phyloP scores from a whole-genome alignment of 768 basidiomycete species.

The Tulasnella calospora region DNA sequence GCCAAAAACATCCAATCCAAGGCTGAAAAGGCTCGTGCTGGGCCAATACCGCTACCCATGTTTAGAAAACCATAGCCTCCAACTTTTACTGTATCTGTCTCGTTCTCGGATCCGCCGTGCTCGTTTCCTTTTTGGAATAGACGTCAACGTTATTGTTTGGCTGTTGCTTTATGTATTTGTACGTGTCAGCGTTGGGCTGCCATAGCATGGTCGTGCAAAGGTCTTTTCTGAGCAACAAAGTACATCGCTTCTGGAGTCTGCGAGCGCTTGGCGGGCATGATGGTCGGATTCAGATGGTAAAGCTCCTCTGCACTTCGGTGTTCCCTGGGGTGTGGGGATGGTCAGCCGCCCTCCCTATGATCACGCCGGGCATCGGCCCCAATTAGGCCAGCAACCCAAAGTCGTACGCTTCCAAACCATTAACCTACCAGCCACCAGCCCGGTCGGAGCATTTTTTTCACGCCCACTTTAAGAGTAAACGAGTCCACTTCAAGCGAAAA shows the following conservation, averaged over 20 bases:
- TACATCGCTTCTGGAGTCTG: background rate
- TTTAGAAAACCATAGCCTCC: slow-evolving; percentile 28
- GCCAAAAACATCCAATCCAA: slow-evolving; percentile 93
- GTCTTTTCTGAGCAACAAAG: background rate
- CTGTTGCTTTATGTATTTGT: background rate
- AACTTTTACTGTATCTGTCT: background rate
- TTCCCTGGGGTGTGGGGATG: too few species aligned
- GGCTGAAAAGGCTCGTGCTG: slow-evolving; percentile 50
- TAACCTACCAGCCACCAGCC: too few species aligned
- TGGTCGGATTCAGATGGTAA: too few species aligned
- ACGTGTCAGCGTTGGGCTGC: background rate
- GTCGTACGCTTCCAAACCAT: too few species aligned
- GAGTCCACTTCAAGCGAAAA: background rate
- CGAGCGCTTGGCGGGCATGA: too few species aligned
- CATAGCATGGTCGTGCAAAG: background rate
- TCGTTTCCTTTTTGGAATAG: background rate
- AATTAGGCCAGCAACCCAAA: too few species aligned
- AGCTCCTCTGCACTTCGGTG: too few species aligned
- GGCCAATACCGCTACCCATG: slow-evolving; percentile 58
- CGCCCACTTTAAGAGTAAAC: too few species aligned
- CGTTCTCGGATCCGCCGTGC: background rate
- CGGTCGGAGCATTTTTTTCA: too few species aligned
- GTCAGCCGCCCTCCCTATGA: too few species aligned
- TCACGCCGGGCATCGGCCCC: too few species aligned
- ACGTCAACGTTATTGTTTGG: background rate